Base-by-base conservation (phyloP, 129 eudicot genomes). In the Scalesia atractyloides region DNA sequence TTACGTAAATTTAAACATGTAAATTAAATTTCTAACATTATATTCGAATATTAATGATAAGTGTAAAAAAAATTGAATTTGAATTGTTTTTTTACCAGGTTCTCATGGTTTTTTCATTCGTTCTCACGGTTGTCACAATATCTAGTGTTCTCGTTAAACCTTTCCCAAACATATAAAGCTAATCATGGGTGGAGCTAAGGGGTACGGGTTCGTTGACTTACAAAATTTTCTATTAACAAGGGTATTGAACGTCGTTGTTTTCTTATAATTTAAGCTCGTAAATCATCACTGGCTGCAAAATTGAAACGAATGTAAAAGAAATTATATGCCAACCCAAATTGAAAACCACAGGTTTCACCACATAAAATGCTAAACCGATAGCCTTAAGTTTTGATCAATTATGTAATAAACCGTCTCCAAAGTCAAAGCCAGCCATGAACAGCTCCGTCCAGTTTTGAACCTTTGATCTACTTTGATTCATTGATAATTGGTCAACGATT, bases 371-470 rank as follows among this genome's bases (percentile, higher is more conserved):
- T 17, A 39, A 39, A 64, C 6, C n/a, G 22, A 16, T 10, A 24
- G 24, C 36, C 52, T 17, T 64, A 30, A 68, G 17, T 3, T 68
- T 33, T 17, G 48, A 36, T 52, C 62, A 69, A 52, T 0, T 52
- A 50, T 68, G 73, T 64, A 61, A 2, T 5, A 49, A 49, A 14
- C 59, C n/a, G 44, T 24, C 61, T 68, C 18, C 46, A 68, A 7
- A 50, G 73, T 68, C 62, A 68, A 68, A 50, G 62, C 19, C 62
- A 68, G 24, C 73, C 30, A 50, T 46, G 34, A 48, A 67, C 64
- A 57, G 39, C 64, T 58, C 37, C 64, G 5, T 58, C 64, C 64
- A 58, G 8, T 30, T 12, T 17, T 9, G 18, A 50, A 33, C 13
- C 24, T 37, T 46, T 19, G 36, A 4, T 65, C 66, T 17, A 15